A percentile compares a stretch with the other conserved stretches of the same genome.
These are phyloP conservation scores for Oehlia diaphana DNA, from an alignment of 192 early-diverging fungal genomes.

Conservation along the genomic window DNA sequence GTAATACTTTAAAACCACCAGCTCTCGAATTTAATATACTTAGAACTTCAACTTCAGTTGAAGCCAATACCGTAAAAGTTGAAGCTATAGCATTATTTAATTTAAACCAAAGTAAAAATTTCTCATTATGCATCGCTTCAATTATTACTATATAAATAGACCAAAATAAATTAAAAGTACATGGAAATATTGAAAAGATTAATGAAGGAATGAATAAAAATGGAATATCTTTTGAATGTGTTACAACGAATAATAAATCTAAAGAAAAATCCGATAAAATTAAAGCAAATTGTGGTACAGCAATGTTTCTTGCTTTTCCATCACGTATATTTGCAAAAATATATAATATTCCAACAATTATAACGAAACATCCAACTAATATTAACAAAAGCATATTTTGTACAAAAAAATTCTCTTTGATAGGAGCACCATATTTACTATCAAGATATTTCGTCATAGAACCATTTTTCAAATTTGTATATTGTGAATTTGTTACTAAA, in stretches of 20 bases:
- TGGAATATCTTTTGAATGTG: constrained; percentile 3
- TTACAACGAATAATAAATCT: background rate
- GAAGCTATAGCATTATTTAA: background rate
- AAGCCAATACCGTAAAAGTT: background rate
- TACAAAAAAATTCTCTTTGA: background rate
- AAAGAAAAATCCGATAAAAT: background rate
- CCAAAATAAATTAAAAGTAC: background rate
- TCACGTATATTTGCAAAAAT: background rate
- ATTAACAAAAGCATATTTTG: background rate
- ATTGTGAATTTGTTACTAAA: background rate
- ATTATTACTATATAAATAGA: background rate
- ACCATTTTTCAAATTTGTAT: constrained; percentile 1
- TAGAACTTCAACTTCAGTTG: background rate
- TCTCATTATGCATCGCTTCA: background rate
- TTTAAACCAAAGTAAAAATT: constrained; percentile 3
- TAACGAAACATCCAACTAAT: background rate
- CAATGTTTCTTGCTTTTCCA: background rate
- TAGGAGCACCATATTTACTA: constrained; percentile 1
- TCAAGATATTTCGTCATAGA: background rate
- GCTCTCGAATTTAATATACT: constrained; percentile 3
- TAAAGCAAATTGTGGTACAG: constrained; percentile 1
- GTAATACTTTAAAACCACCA: constrained; percentile 1
- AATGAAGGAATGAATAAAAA: constrained; percentile 1
- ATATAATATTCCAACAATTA: background rate
- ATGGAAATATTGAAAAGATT: background rate